Conservation (phyloP, 352 stramenopile species). For the Phytophthora quininea region DNA sequence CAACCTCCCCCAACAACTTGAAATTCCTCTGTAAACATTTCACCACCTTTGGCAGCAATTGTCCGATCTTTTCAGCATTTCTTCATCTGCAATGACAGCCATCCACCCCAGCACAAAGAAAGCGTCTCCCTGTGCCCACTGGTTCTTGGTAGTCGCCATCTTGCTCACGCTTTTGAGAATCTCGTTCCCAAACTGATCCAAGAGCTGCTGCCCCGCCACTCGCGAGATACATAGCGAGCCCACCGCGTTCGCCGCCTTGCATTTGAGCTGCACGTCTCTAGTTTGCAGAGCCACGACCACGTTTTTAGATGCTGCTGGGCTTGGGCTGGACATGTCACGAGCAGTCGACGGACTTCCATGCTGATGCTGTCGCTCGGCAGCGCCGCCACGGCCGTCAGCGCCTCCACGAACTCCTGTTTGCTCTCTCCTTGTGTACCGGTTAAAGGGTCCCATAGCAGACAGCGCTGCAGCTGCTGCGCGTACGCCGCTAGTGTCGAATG, state of each 20-base stretch:
- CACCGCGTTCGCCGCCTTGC: conserved; percentile 77
- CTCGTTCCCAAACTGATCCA: conserved; percentile 47
- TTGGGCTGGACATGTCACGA: conserved; percentile 30
- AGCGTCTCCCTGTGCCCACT: conserved; percentile 77
- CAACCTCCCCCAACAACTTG: conserved; percentile 9
- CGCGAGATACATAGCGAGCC: conserved; percentile 77
- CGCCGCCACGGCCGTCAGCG: conserved; percentile 74
- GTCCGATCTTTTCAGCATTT: conserved; percentile 41
- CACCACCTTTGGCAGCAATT: conserved; percentile 52
- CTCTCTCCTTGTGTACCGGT: conserved; percentile 15
- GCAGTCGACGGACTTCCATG: conserved; percentile 72
- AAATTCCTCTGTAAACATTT: conserved; percentile 54
- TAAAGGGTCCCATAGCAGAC: conserved; percentile 47
- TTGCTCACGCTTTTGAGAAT: conserved; percentile 48
- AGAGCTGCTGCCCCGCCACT: conserved; percentile 66
- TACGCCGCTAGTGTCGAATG: conserved; percentile 28
- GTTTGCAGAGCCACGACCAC: conserved; percentile 52
- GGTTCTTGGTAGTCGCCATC: conserved; percentile 74
- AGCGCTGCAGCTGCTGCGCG: conserved; percentile 32
- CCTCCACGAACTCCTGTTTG: conserved; percentile 70
- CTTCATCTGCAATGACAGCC: conserved; percentile 69
- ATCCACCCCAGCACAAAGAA: conserved; percentile 81
- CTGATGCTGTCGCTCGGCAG: conserved; percentile 67
- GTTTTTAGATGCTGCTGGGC: conserved; percentile 9
- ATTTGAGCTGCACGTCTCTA: conserved; percentile 79